Base-by-base conservation (phyloP, 345 rosid genomes). In the Excoecaria agallocha region DNA sequence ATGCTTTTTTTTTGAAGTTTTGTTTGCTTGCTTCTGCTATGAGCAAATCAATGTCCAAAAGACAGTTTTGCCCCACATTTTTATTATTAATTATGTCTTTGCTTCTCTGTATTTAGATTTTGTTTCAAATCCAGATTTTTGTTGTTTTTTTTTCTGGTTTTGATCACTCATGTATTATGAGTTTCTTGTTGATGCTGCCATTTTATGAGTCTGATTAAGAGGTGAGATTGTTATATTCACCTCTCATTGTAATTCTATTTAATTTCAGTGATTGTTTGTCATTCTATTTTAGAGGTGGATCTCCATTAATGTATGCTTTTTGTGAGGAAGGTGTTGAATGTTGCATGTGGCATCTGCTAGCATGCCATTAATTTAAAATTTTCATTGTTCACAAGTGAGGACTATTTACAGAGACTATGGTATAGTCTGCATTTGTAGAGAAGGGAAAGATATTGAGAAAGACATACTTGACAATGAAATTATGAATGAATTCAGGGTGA, bases 391-490 rank as follows among this genome's bases (percentile, higher is more conserved):
- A 62, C 81, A 92, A 97, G 90, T 89, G 20, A 85, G 77, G 68
- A 51, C 74, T 46, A 89, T 95, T 66, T 95, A 92, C 83, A 73
- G 79, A 69, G 92, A 93, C 61, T 91, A 83, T 77, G 99, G 99
- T 16, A 83, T 89, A 78, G 91, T 88, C 57, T 93, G 97, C 89
- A 93, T 95, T 49, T 89, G 88, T 35, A 83, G 98, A 82, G 97
- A 90, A 81, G 96, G 90, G 46, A 92, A 86, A 78, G 90, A 88
- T 74, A 78, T 90, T 78, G 88, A 90, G 52, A 85, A 79, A 77
- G 86, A 88, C 46, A 86, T 93, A 72, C 71, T 73, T 6, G 72
- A 73, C 20, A 86, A 77, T 74, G n/a, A n/a, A n/a, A n/a, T n/a
- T n/a, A n/a, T n/a, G n/a, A n/a, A n/a, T n/a, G n/a, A n/a, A n/a